Conservation (phyloP, 208 protist species). For the Leishmania guyanensis region DNA sequence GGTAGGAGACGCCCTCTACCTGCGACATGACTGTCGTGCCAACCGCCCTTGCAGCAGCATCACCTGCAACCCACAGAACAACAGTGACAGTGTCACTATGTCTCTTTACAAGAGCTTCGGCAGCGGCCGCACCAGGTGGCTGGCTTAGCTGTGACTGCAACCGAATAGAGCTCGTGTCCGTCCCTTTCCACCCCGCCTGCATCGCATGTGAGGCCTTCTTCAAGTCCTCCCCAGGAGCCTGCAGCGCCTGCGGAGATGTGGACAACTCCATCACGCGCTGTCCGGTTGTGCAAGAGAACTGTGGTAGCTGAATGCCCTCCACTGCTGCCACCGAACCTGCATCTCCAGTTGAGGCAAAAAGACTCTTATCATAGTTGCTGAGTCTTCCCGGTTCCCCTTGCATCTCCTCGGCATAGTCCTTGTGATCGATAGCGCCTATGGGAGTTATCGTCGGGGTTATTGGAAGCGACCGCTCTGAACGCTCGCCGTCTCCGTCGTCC, state of each 20-base stretch:
- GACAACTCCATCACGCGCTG: neutral
- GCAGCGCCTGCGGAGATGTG: neutral
- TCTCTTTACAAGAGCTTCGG: neutral
- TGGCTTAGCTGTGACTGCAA: neutral
- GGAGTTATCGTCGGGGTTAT: neutral
- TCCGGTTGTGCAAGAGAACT: neutral
- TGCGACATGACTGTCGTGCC: neutral
- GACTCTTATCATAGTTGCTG: neutral
- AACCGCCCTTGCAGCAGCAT: neutral
- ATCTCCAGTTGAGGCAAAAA: neutral
- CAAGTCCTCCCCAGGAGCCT: neutral
- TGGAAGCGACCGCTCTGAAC: neutral
- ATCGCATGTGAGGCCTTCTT: no score
- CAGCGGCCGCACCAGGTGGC: no score
- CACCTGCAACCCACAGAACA: conserved; percentile 18
- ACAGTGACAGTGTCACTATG: conserved; percentile 16
- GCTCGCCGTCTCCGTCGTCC: neutral
- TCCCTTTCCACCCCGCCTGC: neutral
- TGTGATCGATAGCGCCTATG: neutral
- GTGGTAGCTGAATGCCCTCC: conserved; percentile 1
- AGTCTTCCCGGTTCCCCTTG: neutral
- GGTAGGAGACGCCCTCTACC: no score
- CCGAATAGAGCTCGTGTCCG: neutral
- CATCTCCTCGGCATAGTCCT: neutral
- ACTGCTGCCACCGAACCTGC: neutral